Evolutionary conservation across 768 basidiomycete species (phyloP).

Genomic region (Auriscalpium vulgare): DNA sequence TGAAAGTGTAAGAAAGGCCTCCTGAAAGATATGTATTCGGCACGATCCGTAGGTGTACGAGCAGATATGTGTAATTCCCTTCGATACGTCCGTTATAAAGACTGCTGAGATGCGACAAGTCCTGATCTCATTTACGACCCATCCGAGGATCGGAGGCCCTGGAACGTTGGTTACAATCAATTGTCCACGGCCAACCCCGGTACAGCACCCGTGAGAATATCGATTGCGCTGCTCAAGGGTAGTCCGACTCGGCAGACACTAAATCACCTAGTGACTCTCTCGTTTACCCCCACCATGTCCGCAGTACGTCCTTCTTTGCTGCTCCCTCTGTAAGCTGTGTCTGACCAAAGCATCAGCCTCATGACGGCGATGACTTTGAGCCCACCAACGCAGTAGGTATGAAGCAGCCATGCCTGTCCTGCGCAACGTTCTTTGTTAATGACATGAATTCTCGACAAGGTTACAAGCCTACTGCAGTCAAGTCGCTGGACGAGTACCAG

Average conservation of each 20-base stretch:
- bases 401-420: not conserved
- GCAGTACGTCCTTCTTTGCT: constrained; percentile 7
- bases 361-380: constrained; percentile 63
- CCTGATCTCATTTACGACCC: too few relatives aligned
- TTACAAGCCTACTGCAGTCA: constrained; percentile 64
- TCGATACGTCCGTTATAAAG: too few relatives aligned
- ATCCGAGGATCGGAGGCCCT: too few relatives aligned
- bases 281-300: constrained; percentile 36
- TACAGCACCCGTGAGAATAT: constrained; percentile 58
- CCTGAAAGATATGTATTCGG: too few relatives aligned
- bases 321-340: too few relatives aligned
- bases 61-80: too few relatives aligned
- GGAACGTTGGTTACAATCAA: constrained; percentile 7
- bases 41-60: too few relatives aligned
- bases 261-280: not conserved
- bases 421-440: not conserved
- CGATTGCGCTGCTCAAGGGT: constrained; percentile 31
- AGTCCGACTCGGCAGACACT: not conserved
- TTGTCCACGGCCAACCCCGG: constrained; percentile 36
- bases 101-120: too few relatives aligned
- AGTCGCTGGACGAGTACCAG: constrained; percentile 76
- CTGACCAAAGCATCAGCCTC: constrained; percentile 19
- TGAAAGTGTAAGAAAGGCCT: too few relatives aligned
- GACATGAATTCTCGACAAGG: constrained; percentile 32
- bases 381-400: constrained; percentile 64